Evolutionary conservation across 176 grass and related monocot genomes (phyloP), one percentile per base, ranked within the genome.

Genomic region (Saccharum officinarum): DNA sequence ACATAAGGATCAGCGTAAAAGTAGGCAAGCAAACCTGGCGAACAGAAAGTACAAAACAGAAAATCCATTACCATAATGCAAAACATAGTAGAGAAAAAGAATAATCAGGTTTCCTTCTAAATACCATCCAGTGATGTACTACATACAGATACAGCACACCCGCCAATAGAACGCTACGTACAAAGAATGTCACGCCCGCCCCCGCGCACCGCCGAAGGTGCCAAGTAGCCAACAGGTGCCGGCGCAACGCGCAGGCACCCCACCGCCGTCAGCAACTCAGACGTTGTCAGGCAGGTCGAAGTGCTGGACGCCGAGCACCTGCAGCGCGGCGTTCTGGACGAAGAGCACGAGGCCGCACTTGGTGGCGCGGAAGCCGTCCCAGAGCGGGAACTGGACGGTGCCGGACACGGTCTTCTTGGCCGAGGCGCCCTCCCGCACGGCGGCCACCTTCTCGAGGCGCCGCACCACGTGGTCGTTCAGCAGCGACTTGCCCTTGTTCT

Each of bases 381-480:
- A 95, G 33, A 95, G 85, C 79, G 73, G 30, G 81, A 98, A 91
- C 78, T 87, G 91, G 39, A 94, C 93, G 4, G 83, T 80, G 17
- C 85, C 96, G 1, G 93, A 92, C 41, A 95, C 77, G 57, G 73
- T 8, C 91, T 98, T 95, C 91, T 81, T 91, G 2, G 89, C 89
- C 2, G 93, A 88, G 12, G 87, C 49, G 77, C 92, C 91, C 69
- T 91, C 88, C 63, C 86, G 75, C 41, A 91, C 76, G 26, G 83
- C 69, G n/a, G 88, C 70, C 63, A 95, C 71, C 84, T 98, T 98
- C 91, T 94, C 91, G 44, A 95, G 74, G 61, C 91, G 80, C 16
- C 96, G 93, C 84, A 98, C 96, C 8, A 95, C 93, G 83, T 95
- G 90, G 78, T 94, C 96, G 64, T 91, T 95, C 6, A 92, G 89